Conservation (phyloP, 1,284 basidiomycete genomes). For the Albatrellus sp. region DNA sequence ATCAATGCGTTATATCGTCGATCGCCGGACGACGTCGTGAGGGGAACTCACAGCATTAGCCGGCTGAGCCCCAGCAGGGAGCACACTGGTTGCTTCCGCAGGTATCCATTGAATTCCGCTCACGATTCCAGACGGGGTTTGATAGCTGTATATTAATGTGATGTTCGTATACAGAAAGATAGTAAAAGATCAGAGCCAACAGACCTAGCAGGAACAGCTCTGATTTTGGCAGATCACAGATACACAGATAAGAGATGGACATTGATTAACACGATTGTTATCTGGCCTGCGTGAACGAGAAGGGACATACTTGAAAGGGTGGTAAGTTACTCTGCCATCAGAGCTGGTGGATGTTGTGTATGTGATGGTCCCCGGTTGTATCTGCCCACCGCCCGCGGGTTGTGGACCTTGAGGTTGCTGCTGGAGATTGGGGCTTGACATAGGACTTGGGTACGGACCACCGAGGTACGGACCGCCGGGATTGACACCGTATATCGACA, state of each 20-base stretch:
- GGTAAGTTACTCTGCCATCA: constrained; percentile 51
- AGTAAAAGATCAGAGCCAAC: constrained; percentile 9
- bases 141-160: constrained; percentile 36
- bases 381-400: constrained; percentile 18
- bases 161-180: not conserved
- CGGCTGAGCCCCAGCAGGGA: constrained; percentile 46
- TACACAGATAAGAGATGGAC: not conserved
- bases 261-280: constrained; percentile 3
- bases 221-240: constrained; percentile 14
- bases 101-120: constrained; percentile 69
- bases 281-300: not conserved
- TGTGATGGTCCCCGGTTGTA: constrained; percentile 48
- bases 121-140: constrained; percentile 52
- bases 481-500: constrained; percentile 10
- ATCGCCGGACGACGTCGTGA: constrained; percentile 5
- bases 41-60: constrained; percentile 34
- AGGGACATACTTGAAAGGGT: constrained; percentile 48
- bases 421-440: constrained; percentile 4
- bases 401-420: constrained; percentile 4
- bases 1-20: not conserved
- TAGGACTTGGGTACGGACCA: constrained; percentile 10
- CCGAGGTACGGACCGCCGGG: constrained; percentile 5
- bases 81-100: constrained; percentile 45
- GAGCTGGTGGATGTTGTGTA: constrained; percentile 49
- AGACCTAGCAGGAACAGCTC: constrained; percentile 59